Base-by-base conservation (phyloP, 1,139 yeast species). In the Taiozyma sp. region DNA sequence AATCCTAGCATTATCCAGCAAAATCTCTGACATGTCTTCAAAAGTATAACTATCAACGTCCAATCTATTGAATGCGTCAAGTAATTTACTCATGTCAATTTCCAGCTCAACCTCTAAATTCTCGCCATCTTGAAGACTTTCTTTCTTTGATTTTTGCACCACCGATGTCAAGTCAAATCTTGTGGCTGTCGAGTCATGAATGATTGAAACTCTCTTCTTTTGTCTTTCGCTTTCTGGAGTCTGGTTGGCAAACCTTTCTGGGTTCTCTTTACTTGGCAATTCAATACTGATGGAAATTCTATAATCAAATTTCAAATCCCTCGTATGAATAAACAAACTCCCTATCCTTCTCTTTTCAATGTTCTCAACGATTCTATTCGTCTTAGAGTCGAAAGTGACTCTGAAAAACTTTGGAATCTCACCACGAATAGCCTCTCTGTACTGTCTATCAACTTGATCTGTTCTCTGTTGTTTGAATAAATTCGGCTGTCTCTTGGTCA, bases 281-380 rank as follows among this genome's bases (percentile, higher is more conserved):
- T 90, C 97, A 35, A 86, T 68, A 40, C 90, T 81, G 55, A 90
- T 70, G 11, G 95, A 83, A 42, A 90, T 71, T 60, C 96, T 75
- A 56, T 85, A 74, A 65, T 90, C 97, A 63, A 83, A 83, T 68
- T 83, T 75, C 29, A 88, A 81, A 54, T 88, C 85, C 2, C 97
- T 97, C 50, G 86, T 79, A 62, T 80, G 83, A 35, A 90, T 73
- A 62, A 81, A 79, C 53, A 90, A 68, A 63, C 87, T 90, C 3
- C 88, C 79, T 10, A 89, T 70, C 50, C 93, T 75, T 56, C 80
- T 79, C 64, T 90, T 90, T 55, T 83, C 81, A 48, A 90, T 85
- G 42, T 85, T 86, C 35, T 80, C 80, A 14, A 78, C 74, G 46
- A 80, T 77, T 57, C 93, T 73, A 13, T 85, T 85, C 0, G 93